A percentile compares a stretch with the other conserved stretches of the same genome.
Conservation (phyloP, 2,329 filamentous ascomycete genomes). For the Lecanicillium sp. region DNA sequence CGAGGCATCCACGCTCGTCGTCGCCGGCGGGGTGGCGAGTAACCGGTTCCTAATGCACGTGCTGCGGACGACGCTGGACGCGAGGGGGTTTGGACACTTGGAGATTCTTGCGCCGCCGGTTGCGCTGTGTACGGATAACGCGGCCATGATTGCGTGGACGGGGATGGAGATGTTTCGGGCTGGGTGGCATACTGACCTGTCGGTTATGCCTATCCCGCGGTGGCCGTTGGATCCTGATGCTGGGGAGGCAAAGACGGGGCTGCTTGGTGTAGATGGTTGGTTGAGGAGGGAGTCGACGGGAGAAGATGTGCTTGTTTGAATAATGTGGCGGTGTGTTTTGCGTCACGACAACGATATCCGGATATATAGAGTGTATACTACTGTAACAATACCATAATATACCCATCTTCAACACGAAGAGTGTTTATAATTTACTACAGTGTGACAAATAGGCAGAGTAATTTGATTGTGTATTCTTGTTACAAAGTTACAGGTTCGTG, state of each 20-base stretch:
- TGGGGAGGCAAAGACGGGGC: conserved; percentile 45
- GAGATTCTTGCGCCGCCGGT: conserved; percentile 66
- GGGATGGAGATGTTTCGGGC: conserved; percentile 85
- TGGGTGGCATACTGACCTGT: conserved; percentile 59
- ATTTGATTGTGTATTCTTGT: conserved; percentile 2
- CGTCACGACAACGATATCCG: conserved; percentile 10
- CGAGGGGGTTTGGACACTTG: conserved; percentile 55
- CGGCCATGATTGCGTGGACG: conserved; percentile 94
- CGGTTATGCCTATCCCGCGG: conserved; percentile 51
- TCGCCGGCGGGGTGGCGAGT: conserved; percentile 85
- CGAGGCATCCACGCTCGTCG: conserved; percentile 57
- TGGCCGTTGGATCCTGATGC: conserved; percentile 68
- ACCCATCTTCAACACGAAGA: too few species aligned
- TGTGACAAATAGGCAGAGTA: too few species aligned
- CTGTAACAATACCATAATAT: not conserved
- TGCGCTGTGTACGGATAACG: conserved; percentile 84
- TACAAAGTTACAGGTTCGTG: conserved; percentile 12
- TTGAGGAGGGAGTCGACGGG: conserved; percentile 14
- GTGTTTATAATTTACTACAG: not conserved
- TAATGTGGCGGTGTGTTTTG: too few species aligned
- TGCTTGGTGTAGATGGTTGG: conserved; percentile 52
- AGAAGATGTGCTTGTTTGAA: not conserved
- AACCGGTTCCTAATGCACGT: conserved; percentile 73
- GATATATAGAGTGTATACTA: conserved; percentile 9
- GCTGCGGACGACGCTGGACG: conserved; percentile 46